Evolutionary conservation across 768 basidiomycete genomes (phyloP), one percentile per base, ranked within the genome.

Genomic region (Xerocomellus intermedius): DNA sequence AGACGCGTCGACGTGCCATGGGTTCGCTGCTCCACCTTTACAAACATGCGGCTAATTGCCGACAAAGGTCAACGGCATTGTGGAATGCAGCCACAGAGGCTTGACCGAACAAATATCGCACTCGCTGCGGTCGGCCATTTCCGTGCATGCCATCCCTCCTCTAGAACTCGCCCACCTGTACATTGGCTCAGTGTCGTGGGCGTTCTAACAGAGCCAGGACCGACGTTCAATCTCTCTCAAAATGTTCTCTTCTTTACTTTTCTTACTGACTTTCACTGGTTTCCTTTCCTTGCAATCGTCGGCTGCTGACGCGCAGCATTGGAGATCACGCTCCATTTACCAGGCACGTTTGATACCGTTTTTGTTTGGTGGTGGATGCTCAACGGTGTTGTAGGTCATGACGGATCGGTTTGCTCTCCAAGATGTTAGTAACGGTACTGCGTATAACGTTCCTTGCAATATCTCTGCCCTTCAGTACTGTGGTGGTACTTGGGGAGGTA

Each of bases 371-470:
- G 2, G 19, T 14, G 32, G 48, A 33, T 32, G 19, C 52, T 60
- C 19, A 56, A 38, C 13, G 7, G 26, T 17, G 21, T 39, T 16
- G 19, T 50, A 80, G 77, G 48, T 84, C 32, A 69, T 85, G 36
- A 83, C 82, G 2, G 84, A 85, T 60, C 73, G 84, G n/a, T 85
- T 84, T 59, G 82, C 84, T 14, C 78, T 80, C 7, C 75, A 77
- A 36, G 72, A 68, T 36, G 66, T 75, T 0, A 61, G 69, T 28
- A 33, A 65, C 42, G 60, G 48, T 7, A 58, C 64, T 1, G 66
- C 64, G 2, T 67, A 70, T 57, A 69, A 67, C 43, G 57, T 74
- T 38, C 52, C 71, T 2, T 84, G 83, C 63, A 72, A 82, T 59
- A 77, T 80, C 1, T 63, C 69, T 30, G 65, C 71, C 24, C 78